Evolutionary conservation across 495 filamentous ascomycete genomes (phyloP).

Genomic region (Apiosordaria backusii): DNA sequence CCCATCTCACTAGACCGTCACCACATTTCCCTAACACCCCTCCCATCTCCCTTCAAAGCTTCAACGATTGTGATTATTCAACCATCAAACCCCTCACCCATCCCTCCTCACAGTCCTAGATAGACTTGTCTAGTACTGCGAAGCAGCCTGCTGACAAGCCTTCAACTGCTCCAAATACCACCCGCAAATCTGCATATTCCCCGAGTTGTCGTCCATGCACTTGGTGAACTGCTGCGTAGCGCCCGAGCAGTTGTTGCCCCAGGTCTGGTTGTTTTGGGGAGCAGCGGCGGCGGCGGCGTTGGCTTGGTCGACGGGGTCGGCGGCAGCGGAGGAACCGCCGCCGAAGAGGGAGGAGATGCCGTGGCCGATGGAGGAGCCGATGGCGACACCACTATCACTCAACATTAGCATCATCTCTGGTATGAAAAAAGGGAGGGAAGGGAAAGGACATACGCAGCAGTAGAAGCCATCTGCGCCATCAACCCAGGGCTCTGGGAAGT

Average conservation of each 20-base stretch:
- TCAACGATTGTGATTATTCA: not conserved
- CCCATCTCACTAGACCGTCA: not conserved
- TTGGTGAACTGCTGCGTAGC: slow-evolving; percentile 84
- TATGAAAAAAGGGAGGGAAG: slow-evolving; percentile 6
- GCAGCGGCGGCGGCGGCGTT: slow-evolving; percentile 20
- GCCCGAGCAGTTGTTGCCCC: slow-evolving; percentile 66
- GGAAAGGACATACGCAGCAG: slow-evolving; percentile 66
- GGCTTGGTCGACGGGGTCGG: slow-evolving; percentile 46
- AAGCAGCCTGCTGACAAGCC: slow-evolving; percentile 79
- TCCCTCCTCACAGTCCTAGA: not conserved
- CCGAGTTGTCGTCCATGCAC: slow-evolving; percentile 92
- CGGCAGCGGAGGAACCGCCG: slow-evolving; percentile 63
- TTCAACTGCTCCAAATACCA: slow-evolving; percentile 95
- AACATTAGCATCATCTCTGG: slow-evolving; percentile 17
- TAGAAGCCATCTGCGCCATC: slow-evolving; percentile 82
- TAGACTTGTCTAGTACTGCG: slow-evolving; percentile 62
- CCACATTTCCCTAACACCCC: not conserved
- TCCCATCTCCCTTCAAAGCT: slow-evolving; percentile 1
- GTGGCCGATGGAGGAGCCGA: slow-evolving; percentile 92
- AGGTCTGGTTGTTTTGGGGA: slow-evolving; percentile 44
- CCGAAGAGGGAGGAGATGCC: slow-evolving; percentile 80
- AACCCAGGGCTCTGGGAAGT: slow-evolving; percentile 63
- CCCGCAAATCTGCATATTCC: slow-evolving; percentile 90
- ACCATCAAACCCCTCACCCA: too few relatives aligned
- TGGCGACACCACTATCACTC: slow-evolving; percentile 78